These are phyloP conservation scores for Solanum piurae DNA, from an alignment of 257 asterid genomes.

Conservation along the genomic window DNA sequence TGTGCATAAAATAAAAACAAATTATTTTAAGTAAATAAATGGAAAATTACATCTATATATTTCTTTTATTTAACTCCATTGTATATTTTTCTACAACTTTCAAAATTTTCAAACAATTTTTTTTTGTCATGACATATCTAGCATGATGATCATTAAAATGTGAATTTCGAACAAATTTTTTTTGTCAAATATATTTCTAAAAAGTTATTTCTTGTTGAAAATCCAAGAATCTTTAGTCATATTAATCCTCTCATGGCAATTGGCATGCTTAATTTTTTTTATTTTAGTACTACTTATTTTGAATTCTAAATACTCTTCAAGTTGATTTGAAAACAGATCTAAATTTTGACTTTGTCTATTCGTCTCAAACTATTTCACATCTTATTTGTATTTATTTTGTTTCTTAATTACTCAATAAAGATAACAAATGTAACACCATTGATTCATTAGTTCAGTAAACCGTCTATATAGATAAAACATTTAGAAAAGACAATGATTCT, in stretches of 20 bases:
- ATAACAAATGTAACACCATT: neutral
- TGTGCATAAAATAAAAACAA: neutral
- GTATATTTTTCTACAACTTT: neutral
- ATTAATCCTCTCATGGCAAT: neutral
- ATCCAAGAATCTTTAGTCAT: neutral
- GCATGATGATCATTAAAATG: neutral
- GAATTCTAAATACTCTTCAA: neutral
- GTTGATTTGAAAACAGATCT: neutral
- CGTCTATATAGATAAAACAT: neutral
- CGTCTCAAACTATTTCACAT: neutral
- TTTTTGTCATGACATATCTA: neutral
- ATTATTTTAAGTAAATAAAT: neutral
- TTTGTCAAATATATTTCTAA: neutral
- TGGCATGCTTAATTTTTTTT: neutral
- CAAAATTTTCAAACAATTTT: neutral
- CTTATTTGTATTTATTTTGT: rapidly evolving
- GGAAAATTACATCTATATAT: neutral
- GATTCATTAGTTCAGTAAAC: neutral
- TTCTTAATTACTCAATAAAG: neutral
- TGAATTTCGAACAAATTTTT: neutral
- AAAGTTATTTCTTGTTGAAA: neutral
- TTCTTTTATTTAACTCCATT: neutral
- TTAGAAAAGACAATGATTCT: neutral
- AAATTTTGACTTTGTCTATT: neutral
- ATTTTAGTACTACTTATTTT: neutral